Evolutionary conservation across 2,329 filamentous ascomycete genomes (phyloP).

Genomic region (Epichloe hybrida): DNA sequence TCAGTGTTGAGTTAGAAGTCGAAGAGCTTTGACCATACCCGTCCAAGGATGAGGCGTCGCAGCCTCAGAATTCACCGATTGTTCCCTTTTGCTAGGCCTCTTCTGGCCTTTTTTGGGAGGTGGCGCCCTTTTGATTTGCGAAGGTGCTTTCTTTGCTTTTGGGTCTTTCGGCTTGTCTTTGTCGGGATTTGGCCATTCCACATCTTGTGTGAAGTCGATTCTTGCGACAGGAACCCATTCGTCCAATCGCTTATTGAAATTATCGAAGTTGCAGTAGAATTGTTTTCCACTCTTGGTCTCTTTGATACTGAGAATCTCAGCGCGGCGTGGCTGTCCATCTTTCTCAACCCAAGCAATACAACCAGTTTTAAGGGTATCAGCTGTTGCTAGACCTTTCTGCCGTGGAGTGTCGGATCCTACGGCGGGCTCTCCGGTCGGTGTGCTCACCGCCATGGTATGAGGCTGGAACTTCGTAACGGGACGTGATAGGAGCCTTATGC

Average conservation of each 20-base stretch:
- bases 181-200: constrained; percentile 91
- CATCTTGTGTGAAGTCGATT: constrained; percentile 78
- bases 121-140: constrained; percentile 44
- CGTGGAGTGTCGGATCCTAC: constrained; percentile 44
- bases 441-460: constrained; percentile 39
- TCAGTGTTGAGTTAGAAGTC: background rate
- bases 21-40: constrained; percentile 13
- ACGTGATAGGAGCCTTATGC: background rate
- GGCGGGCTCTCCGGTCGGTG: constrained; percentile 34
- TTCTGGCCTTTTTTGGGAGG: constrained; percentile 46
- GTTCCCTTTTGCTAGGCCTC: constrained; percentile 41
- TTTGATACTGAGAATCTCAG: constrained; percentile 91
- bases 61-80: constrained; percentile 38
- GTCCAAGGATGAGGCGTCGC: constrained; percentile 41
- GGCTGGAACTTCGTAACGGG: background rate
- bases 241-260: constrained; percentile 77
- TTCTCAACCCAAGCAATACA: constrained; percentile 50
- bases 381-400: constrained; percentile 69
- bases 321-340: constrained; percentile 76
- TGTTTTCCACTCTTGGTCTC: constrained; percentile 77
- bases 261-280: constrained; percentile 95
- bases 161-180: constrained; percentile 64
- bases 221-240: constrained; percentile 81
- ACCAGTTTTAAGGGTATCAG: constrained; percentile 58
- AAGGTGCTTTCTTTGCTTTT: constrained; percentile 59